A percentile compares a stretch with the other conserved stretches of the same genome.
Conservation (phyloP, 2,329 filamentous ascomycete genomes). For the Furcasterigmium sp. region DNA sequence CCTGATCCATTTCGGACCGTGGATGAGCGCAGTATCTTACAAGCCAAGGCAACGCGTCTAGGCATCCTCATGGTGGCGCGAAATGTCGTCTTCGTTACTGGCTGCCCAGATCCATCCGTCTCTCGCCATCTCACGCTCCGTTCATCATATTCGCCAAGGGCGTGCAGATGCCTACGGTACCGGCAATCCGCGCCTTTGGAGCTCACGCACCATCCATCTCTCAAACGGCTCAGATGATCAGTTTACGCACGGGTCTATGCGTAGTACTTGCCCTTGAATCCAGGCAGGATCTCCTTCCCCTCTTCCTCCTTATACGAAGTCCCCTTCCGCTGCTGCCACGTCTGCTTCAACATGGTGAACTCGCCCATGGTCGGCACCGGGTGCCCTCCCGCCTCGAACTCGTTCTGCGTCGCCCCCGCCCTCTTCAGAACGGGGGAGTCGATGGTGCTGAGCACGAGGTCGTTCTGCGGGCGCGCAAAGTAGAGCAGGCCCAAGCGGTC, state of each 20-base stretch:
- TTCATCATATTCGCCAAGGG: too few species aligned
- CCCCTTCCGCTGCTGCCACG: conserved; percentile 28
- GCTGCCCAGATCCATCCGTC: too few species aligned
- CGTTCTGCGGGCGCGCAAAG: conserved; percentile 40
- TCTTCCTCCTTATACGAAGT: conserved; percentile 17
- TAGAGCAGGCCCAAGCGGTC: conserved; percentile 45
- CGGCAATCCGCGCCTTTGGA: too few species aligned
- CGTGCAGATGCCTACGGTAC: too few species aligned
- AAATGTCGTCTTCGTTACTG: too few species aligned
- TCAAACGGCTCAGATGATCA: too few species aligned
- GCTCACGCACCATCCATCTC: too few species aligned
- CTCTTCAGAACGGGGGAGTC: conserved; percentile 30
- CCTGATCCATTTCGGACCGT: neutral
- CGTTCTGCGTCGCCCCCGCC: conserved; percentile 26
- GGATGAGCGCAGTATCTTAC: conserved; percentile 1
- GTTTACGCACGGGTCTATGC: too few species aligned
- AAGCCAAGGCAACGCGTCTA: too few species aligned
- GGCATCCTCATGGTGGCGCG: too few species aligned
- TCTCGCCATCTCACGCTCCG: too few species aligned
- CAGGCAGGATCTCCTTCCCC: conserved; percentile 26
- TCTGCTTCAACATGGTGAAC: conserved; percentile 29
- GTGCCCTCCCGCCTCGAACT: conserved; percentile 27
- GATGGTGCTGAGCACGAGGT: conserved; percentile 28
- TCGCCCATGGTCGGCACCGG: conserved; percentile 28
- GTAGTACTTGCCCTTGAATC: conserved; percentile 22